Conservation (phyloP, 768 basidiomycete genomes). For the Suillus alpinus region DNA sequence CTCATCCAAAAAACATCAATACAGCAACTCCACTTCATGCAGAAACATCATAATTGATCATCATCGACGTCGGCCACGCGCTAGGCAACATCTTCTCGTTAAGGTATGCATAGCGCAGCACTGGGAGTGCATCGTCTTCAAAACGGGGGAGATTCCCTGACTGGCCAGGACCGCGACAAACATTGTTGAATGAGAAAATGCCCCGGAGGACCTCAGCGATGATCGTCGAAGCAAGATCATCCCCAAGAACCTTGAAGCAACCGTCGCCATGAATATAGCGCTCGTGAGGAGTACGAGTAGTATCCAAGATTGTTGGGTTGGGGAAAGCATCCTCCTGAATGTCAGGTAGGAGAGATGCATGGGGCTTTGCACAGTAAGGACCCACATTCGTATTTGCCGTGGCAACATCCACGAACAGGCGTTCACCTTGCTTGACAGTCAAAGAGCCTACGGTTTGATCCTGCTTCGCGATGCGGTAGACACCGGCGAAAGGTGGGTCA, state of each 20-base stretch:
- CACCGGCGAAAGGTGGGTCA: constrained; percentile 70
- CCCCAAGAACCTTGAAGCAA: constrained; percentile 48
- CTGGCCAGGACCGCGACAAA: constrained; percentile 64
- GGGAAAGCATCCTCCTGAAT: constrained; percentile 51
- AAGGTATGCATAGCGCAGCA: constrained; percentile 56
- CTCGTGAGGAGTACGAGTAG: constrained; percentile 41
- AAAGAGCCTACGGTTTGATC: constrained; percentile 43
- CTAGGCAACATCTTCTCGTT: constrained; percentile 43
- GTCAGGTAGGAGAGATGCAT: constrained; percentile 1
- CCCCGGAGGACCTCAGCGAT: constrained; percentile 60
- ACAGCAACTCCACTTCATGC: constrained; percentile 12
- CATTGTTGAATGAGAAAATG: constrained; percentile 53
- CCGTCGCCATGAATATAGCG: constrained; percentile 51
- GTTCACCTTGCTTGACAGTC: constrained; percentile 44
- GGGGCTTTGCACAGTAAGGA: constrained; percentile 3
- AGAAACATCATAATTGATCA: constrained; percentile 41
- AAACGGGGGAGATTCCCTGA: constrained; percentile 65
- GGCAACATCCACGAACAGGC: constrained; percentile 61
- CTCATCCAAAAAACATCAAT: background rate
- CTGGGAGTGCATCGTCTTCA: constrained; percentile 43
- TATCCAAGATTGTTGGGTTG: constrained; percentile 43
- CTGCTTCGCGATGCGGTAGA: constrained; percentile 52
- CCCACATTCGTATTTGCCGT: constrained; percentile 58
- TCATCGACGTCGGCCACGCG: constrained; percentile 72
- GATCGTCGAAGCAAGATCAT: constrained; percentile 56